Evolutionary conservation across 2,329 filamentous ascomycete genomes (phyloP).

Genomic region (Calonectria fujianensis): DNA sequence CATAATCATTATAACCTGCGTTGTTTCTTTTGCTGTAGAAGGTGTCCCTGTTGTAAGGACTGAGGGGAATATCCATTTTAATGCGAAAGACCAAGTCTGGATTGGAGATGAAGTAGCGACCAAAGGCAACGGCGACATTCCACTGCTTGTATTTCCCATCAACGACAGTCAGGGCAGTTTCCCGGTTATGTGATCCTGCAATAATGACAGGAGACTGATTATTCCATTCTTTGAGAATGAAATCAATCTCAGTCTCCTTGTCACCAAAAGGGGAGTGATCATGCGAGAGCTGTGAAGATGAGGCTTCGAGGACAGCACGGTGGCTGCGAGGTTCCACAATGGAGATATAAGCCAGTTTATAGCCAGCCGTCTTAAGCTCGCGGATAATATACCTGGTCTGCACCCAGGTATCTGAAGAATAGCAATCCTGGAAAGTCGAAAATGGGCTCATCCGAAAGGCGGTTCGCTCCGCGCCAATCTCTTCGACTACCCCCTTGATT

Average conservation of each 20-base stretch:
- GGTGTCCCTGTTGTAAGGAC: conserved; percentile 60
- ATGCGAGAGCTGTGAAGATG: background rate
- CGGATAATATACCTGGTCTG: conserved; percentile 54
- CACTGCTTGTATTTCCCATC: conserved; percentile 53
- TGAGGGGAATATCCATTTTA: conserved; percentile 59
- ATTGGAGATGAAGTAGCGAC: conserved; percentile 60
- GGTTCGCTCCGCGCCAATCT: conserved; percentile 69
- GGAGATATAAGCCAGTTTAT: conserved; percentile 59
- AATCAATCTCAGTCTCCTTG: conserved; percentile 60
- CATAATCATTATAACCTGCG: conserved; percentile 56
- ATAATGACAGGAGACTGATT: conserved; percentile 57
- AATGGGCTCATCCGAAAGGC: conserved; percentile 75
- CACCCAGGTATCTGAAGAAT: conserved; percentile 53
- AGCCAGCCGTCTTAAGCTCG: conserved; percentile 50
- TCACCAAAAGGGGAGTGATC: background rate
- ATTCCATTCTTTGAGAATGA: conserved; percentile 57
- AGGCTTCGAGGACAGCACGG: conserved; percentile 60
- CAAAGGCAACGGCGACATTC: conserved; percentile 56
- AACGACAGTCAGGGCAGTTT: conserved; percentile 47
- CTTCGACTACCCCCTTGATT: conserved; percentile 62
- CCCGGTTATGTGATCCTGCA: conserved; percentile 55
- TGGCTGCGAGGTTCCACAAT: conserved; percentile 60
- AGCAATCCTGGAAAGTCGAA: conserved; percentile 54
- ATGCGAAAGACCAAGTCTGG: conserved; percentile 60
- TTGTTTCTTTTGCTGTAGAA: conserved; percentile 61